A percentile compares a stretch with the other conserved stretches of the same genome.
Evolutionary conservation across 176 grass and related monocot species (phyloP).

Genomic region (Aechmea fasciata): DNA sequence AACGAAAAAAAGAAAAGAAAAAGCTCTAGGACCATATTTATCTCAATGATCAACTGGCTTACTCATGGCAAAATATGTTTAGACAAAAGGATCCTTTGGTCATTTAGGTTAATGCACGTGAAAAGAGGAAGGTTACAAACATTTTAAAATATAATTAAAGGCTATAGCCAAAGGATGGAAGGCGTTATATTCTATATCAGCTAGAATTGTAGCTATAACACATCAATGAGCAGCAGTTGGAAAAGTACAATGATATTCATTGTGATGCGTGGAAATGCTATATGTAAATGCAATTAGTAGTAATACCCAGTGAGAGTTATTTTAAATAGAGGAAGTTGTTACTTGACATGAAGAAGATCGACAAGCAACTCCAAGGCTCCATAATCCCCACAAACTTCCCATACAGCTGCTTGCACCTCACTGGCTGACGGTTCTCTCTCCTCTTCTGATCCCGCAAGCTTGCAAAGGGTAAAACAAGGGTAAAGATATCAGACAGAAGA

Average conservation of each 20-base stretch:
- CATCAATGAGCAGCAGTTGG: not conserved
- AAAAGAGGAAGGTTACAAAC: no score
- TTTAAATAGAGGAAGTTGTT: constrained; percentile 23
- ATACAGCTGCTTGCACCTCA: constrained; percentile 61
- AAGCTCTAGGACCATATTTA: not conserved
- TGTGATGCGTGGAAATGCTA: not conserved
- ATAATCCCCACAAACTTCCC: constrained; percentile 83
- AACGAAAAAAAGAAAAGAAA: not conserved
- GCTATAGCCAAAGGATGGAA: not conserved
- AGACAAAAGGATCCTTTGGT: no score
- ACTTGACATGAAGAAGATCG: constrained; percentile 83
- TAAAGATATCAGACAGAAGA: not conserved
- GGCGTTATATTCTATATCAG: not conserved
- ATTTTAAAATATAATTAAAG: no score
- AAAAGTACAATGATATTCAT: not conserved
- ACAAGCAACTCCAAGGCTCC: constrained; percentile 66
- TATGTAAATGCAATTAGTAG: not conserved
- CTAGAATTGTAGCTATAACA: not conserved
- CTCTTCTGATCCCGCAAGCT: constrained; percentile 35
- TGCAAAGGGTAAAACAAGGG: constrained; percentile 12
- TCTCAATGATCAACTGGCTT: not conserved
- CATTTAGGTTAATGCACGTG: no score
- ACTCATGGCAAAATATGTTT: not conserved
- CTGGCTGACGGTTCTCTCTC: constrained; percentile 41
- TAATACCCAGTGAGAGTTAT: not conserved